Evolutionary conservation across 176 grass and related monocot genomes (phyloP).

Genomic region (Lolium rigidum): DNA sequence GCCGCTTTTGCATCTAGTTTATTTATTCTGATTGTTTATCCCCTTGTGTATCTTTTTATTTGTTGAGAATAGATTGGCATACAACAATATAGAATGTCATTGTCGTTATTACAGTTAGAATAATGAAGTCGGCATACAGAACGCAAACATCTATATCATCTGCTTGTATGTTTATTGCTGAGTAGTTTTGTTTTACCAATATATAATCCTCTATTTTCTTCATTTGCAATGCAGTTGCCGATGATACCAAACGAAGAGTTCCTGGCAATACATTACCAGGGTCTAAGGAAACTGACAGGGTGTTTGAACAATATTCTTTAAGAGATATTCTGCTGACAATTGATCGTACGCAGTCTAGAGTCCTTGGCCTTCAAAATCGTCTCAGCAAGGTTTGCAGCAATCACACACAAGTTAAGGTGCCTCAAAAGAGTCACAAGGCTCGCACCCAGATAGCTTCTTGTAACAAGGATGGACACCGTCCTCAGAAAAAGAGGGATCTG

Average conservation of each 20-base stretch:
- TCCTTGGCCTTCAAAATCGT: conserved; percentile 53
- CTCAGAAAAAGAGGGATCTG: conserved; percentile 33
- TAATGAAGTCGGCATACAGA: background rate
- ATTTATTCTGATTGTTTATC: conserved; percentile 2
- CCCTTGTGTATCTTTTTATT: background rate
- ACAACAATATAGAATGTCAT: background rate
- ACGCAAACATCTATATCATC: background rate
- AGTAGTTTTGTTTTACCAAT: background rate
- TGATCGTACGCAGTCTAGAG: conserved; percentile 56
- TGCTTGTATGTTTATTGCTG: background rate
- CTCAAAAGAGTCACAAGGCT: conserved; percentile 37
- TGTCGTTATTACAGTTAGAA: conserved; percentile 8
- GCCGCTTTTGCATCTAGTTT: conserved; percentile 11
- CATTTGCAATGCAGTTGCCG: conserved; percentile 47
- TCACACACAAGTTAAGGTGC: conserved; percentile 27
- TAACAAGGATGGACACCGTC: conserved; percentile 24
- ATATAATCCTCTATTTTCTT: conserved; percentile 2
- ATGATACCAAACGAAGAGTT: conserved; percentile 50
- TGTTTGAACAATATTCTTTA: conserved; percentile 54
- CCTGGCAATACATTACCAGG: conserved; percentile 51
- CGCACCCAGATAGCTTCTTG: conserved; percentile 4
- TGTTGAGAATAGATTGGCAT: background rate
- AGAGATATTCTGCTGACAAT: conserved; percentile 74
- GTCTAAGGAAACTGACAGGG: conserved; percentile 33
- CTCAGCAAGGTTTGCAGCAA: conserved; percentile 48